These are phyloP conservation scores for Paecilomyces dactylethromorphus DNA, from an alignment of 2,329 filamentous ascomycete species.

Conservation along the genomic window DNA sequence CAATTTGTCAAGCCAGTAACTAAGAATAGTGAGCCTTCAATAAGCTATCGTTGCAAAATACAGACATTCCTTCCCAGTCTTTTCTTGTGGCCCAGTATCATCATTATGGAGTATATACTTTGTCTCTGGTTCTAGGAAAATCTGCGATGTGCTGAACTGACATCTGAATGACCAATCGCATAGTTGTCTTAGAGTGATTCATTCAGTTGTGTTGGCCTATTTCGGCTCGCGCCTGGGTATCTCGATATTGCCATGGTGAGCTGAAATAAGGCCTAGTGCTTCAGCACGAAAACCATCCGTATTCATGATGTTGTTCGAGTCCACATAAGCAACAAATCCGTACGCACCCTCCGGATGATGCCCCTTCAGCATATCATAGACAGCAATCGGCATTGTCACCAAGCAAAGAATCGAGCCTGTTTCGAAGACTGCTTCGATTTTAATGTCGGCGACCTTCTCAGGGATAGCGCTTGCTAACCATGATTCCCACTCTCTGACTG, in stretches of 20 bases:
- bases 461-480: constrained; percentile 1
- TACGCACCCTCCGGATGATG: constrained; percentile 1
- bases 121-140: not conserved
- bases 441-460: constrained; percentile 1
- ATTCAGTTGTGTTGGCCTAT: not conserved
- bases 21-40: no score
- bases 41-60: no score
- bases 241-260: not conserved
- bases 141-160: not conserved
- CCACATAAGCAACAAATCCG: constrained; percentile 4
- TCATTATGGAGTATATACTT: not conserved
- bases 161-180: not conserved
- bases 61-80: not conserved
- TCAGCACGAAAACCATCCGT: not conserved
- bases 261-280: not conserved
- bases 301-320: constrained; percentile 1
- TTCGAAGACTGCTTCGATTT: constrained; percentile 4
- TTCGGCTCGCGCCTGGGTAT: not conserved
- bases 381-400: constrained; percentile 4
- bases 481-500: not conserved
- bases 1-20: no score
- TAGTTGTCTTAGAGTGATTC: not conserved
- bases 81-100: not conserved
- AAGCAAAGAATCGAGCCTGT: constrained; percentile 1
- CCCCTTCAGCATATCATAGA: constrained; percentile 4